These are phyloP conservation scores for Xylaria cubensis DNA, from an alignment of 495 filamentous ascomycete genomes.

Conservation along the genomic window DNA sequence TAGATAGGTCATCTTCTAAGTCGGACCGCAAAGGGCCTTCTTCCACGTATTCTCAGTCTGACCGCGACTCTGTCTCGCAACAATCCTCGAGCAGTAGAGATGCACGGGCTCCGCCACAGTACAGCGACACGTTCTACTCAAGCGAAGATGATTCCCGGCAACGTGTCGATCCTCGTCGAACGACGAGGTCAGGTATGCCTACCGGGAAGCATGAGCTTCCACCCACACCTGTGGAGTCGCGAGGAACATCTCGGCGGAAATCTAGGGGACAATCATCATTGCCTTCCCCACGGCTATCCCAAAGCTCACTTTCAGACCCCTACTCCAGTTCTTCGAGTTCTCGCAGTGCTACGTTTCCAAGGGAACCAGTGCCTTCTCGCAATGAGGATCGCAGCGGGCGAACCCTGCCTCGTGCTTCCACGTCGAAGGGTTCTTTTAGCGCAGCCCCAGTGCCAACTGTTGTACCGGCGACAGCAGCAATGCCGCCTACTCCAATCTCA, in stretches of 20 bases:
- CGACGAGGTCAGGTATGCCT: conserved; percentile 26
- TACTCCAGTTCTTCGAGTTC: conserved; percentile 37
- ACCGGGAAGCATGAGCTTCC: conserved; percentile 21
- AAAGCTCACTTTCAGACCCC: conserved; percentile 32
- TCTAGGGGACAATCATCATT: conserved; percentile 35
- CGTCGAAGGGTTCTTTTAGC: conserved; percentile 31
- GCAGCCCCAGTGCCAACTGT: conserved; percentile 31
- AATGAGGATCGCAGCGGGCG: conserved; percentile 39
- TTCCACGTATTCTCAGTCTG: conserved; percentile 27
- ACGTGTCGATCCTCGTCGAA: conserved; percentile 27
- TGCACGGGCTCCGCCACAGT: conserved; percentile 26
- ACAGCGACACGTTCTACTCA: conserved; percentile 35
- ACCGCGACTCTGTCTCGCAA: conserved; percentile 34
- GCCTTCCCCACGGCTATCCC: conserved; percentile 35
- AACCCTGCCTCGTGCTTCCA: conserved; percentile 38
- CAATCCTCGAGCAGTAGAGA: conserved; percentile 28
- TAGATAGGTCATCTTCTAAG: conserved; percentile 28
- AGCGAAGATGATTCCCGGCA: conserved; percentile 38
- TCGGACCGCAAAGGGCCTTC: conserved; percentile 23
- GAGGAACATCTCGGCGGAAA: conserved; percentile 29
- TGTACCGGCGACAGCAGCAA: conserved; percentile 28
- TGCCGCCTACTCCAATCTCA: conserved; percentile 31
- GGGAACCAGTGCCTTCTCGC: conserved; percentile 37
- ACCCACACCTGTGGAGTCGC: conserved; percentile 27
- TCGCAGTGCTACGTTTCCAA: conserved; percentile 47